These are phyloP conservation scores for Neospermospora avenae DNA, from an alignment of 2,329 filamentous ascomycete genomes.

Conservation along the genomic window DNA sequence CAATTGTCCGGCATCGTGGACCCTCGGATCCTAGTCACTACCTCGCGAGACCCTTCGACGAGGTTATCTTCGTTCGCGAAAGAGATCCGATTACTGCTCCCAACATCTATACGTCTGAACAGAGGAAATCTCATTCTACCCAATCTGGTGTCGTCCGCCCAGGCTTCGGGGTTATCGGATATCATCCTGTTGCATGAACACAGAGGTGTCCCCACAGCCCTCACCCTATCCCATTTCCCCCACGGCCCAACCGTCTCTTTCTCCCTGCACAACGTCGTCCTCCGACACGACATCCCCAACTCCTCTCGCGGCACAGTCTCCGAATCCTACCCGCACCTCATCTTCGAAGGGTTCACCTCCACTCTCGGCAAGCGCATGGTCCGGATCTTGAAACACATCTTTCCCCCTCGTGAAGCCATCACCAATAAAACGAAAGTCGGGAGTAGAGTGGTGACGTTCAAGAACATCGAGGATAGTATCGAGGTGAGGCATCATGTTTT, in stretches of 20 bases:
- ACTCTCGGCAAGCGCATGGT: conserved; percentile 77
- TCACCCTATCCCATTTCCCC: conserved; percentile 83
- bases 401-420: conserved; percentile 79
- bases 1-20: conserved; percentile 89
- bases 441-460: conserved; percentile 86
- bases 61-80: conserved; percentile 88
- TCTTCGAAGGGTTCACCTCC: conserved; percentile 91
- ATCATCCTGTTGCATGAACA: conserved; percentile 89
- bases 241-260: conserved; percentile 87
- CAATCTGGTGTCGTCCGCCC: conserved; percentile 79
- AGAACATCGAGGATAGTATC: conserved; percentile 90
- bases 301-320: conserved; percentile 81
- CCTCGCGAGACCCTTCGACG: conserved; percentile 81
- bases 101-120: conserved; percentile 84
- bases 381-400: conserved; percentile 90
- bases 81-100: conserved; percentile 79
- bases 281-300: conserved; percentile 90
- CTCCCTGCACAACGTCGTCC: conserved; percentile 85
- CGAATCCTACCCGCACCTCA: conserved; percentile 89
- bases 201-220: conserved; percentile 83
- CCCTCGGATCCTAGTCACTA: conserved; percentile 85
- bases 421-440: conserved; percentile 73
- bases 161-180: conserved; percentile 77
- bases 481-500: conserved; percentile 94
- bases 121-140: conserved; percentile 85